Evolutionary conservation across 148 eudicot genomes (phyloP).

Genomic region (Nyssa sinensis): DNA sequence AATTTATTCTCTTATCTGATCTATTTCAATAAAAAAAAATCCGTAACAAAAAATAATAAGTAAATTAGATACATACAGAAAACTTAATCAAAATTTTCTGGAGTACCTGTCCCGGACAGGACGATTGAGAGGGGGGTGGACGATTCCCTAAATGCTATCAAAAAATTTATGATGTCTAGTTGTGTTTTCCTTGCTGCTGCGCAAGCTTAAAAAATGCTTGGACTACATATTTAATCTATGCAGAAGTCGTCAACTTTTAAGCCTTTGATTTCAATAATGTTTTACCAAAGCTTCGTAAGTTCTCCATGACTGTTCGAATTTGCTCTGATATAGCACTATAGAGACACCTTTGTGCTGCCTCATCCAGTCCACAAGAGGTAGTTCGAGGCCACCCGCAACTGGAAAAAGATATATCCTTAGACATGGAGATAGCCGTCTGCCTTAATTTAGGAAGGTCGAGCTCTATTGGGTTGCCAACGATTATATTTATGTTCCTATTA

Average conservation of each 20-base stretch:
- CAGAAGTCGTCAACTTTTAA: slow-evolving; percentile 3
- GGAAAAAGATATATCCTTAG: slow-evolving; percentile 39
- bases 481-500: slow-evolving; percentile 59
- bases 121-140: no score
- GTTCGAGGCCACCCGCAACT: slow-evolving; percentile 59
- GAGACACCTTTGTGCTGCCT: slow-evolving; percentile 71
- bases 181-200: slow-evolving; percentile 5
- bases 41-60: not conserved
- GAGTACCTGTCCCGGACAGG: not conserved
- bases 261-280: slow-evolving; percentile 13
- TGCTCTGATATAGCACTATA: slow-evolving; percentile 72
- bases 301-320: slow-evolving; percentile 69
- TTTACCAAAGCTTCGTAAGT: slow-evolving; percentile 45
- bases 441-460: slow-evolving; percentile 69
- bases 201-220: not conserved
- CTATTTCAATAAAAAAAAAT: not conserved
- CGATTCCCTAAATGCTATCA: not conserved
- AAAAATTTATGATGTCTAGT: not conserved
- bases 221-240: not conserved
- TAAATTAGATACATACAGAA: not conserved
- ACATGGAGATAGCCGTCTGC: slow-evolving; percentile 43
- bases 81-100: not conserved
- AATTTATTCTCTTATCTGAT: not conserved
- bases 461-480: slow-evolving; percentile 79
- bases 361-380: slow-evolving; percentile 49